phyloP scores from a whole-genome alignment of 2,329 filamentous ascomycete species.

The Pseudomassariella vexata region DNA sequence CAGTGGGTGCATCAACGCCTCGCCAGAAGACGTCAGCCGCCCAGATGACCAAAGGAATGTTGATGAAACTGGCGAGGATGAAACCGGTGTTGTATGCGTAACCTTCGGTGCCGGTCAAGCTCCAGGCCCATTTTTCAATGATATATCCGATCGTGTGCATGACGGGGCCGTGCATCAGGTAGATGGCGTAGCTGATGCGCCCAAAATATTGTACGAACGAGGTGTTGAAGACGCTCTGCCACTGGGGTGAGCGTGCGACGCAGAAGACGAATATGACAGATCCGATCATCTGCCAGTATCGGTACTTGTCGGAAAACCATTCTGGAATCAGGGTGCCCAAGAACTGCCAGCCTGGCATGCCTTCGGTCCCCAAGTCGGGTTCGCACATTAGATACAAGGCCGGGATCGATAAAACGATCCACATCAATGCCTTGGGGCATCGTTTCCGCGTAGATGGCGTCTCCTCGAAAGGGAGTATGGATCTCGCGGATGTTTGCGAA shows the following conservation, averaged over 20 bases:
- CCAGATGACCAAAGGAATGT: conserved; percentile 47
- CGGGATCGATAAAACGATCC: conserved; percentile 36
- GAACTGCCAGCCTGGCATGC: conserved; percentile 45
- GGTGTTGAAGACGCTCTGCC: conserved; percentile 46
- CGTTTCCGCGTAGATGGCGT: conserved; percentile 7
- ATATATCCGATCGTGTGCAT: conserved; percentile 48
- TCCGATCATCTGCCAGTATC: conserved; percentile 52
- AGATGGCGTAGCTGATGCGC: conserved; percentile 54
- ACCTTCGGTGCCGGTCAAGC: conserved; percentile 40
- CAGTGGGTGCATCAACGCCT: conserved; percentile 48
- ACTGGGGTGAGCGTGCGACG: conserved; percentile 37
- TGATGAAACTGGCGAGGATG: conserved; percentile 37
- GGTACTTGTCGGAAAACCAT: conserved; percentile 44
- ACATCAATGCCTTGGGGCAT: conserved; percentile 20
- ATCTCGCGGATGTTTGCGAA: conserved; percentile 8
- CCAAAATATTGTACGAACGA: conserved; percentile 51
- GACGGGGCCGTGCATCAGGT: conserved; percentile 54
- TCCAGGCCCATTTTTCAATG: conserved; percentile 42
- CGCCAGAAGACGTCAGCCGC: conserved; percentile 52
- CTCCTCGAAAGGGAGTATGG: conserved; percentile 17
- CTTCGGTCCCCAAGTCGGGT: conserved; percentile 32
- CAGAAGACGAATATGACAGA: conserved; percentile 46
- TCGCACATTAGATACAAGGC: conserved; percentile 48
- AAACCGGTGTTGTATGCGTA: conserved; percentile 40
- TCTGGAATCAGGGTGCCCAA: conserved; percentile 41